Percentiles rank a stretch among this genome's conserved stretches.
Conservation (phyloP, 2,329 filamentous ascomycete species). For the Phyllosticta citribraziliensis region DNA sequence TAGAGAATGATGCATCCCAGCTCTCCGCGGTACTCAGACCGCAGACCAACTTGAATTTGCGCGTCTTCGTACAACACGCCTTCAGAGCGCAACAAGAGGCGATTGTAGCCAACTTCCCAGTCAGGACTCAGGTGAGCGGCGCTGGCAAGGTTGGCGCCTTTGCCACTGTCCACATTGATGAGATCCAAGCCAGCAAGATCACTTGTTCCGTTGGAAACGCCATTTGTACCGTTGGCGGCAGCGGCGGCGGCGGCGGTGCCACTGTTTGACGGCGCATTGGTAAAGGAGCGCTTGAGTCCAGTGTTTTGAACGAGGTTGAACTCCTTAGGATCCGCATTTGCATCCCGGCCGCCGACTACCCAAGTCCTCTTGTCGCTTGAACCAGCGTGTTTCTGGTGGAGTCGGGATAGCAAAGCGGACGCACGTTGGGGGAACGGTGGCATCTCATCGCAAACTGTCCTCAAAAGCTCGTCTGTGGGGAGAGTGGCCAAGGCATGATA, state of each 20-base stretch:
- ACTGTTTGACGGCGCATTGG: conserved; percentile 36
- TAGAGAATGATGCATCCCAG: conserved; percentile 93
- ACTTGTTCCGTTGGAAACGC: conserved; percentile 38
- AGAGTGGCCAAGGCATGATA: conserved; percentile 79
- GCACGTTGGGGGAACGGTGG: conserved; percentile 92
- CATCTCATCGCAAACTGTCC: conserved; percentile 97
- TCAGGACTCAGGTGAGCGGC: conserved; percentile 87
- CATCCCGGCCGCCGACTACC: conserved; percentile 95
- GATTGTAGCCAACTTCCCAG: conserved; percentile 86
- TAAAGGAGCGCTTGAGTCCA: conserved; percentile 81
- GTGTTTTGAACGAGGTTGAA: conserved; percentile 71
- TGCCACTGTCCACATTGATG: conserved; percentile 44
- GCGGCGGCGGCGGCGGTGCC: conserved; percentile 16
- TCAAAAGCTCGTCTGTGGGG: conserved; percentile 80
- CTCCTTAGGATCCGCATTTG: conserved; percentile 72
- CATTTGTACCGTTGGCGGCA: conserved; percentile 34
- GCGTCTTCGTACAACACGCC: conserved; percentile 91
- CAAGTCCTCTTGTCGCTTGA: conserved; percentile 94
- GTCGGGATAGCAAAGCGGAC: conserved; percentile 78
- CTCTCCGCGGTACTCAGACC: conserved; percentile 91
- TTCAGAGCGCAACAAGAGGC: conserved; percentile 67
- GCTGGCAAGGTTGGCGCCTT: conserved; percentile 70
- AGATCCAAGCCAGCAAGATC: conserved; percentile 83
- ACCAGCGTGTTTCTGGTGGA: conserved; percentile 89
- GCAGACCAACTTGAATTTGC: conserved; percentile 83